Conservation (phyloP, 225 moss, liverwort and hornwort species). For the Bryoerythrophyllum caledonicum region DNA sequence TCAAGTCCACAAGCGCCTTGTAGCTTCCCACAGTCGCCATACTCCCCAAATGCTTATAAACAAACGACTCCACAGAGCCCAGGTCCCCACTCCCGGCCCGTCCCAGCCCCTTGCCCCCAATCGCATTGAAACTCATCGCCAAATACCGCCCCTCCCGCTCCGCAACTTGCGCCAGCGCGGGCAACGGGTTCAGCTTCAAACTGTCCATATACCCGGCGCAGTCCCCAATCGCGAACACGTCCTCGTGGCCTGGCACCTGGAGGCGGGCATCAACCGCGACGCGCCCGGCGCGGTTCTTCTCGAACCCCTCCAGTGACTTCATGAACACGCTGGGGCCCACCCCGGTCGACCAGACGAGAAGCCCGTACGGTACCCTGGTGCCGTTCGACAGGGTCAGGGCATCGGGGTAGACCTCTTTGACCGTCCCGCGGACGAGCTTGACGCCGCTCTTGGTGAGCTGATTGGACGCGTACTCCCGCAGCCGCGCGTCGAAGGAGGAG, state of each 20-base stretch:
- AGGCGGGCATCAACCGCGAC: conserved; percentile 62
- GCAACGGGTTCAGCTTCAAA: conserved; percentile 53
- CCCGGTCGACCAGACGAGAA: conserved; percentile 87
- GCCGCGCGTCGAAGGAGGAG: conserved; percentile 59
- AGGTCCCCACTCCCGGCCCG: conserved; percentile 14
- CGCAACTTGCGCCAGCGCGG: conserved; percentile 81
- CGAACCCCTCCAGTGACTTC: conserved; percentile 43
- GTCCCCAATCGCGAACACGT: conserved; percentile 69
- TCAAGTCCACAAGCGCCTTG: conserved; percentile 74
- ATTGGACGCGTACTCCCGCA: conserved; percentile 64
- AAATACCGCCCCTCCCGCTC: conserved; percentile 74
- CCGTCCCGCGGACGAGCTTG: conserved; percentile 55
- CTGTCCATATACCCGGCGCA: conserved; percentile 77
- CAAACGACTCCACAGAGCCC: conserved; percentile 42
- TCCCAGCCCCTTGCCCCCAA: conserved; percentile 24
- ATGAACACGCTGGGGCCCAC: conserved; percentile 74
- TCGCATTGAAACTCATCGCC: conserved; percentile 51
- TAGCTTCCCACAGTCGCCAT: conserved; percentile 72
- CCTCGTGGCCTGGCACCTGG: conserved; percentile 44
- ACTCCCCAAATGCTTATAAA: conserved; percentile 76
- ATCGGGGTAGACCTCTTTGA: conserved; percentile 53
- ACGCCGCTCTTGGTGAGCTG: conserved; percentile 59
- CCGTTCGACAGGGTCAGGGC: conserved; percentile 57
- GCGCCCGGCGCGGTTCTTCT: conserved; percentile 55
- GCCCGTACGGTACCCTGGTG: conserved; percentile 64